Percentiles rank a stretch among this genome's conserved stretches.
phyloP scores from a whole-genome alignment of 305 asterid genomes.

The Caryopteris hybrid region DNA sequence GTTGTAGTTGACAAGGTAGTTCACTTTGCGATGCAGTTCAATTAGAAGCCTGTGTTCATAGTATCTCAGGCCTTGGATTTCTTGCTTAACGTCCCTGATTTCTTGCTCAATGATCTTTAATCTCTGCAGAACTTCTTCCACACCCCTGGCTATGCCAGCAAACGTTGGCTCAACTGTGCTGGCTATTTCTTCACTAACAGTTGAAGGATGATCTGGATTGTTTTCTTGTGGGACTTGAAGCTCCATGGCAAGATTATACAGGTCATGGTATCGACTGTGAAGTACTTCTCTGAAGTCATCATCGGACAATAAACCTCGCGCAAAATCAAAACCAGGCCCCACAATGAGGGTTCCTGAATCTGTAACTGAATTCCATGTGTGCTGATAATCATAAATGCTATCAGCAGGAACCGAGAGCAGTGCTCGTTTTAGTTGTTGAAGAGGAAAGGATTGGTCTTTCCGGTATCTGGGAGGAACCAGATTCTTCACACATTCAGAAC shows the following conservation, averaged over 20 bases:
- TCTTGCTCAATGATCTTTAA: constrained; percentile 87
- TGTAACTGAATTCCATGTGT: constrained; percentile 60
- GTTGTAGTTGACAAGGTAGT: constrained; percentile 72
- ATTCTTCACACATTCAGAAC: constrained; percentile 67
- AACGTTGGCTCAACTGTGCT: constrained; percentile 63
- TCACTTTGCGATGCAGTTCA: constrained; percentile 66
- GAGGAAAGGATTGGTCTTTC: constrained; percentile 45
- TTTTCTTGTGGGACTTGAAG: constrained; percentile 67
- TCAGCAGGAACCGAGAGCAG: constrained; percentile 86
- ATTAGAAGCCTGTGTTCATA: constrained; percentile 72
- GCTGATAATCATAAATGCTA: constrained; percentile 82
- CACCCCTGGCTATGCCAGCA: constrained; percentile 83
- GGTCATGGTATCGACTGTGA: constrained; percentile 70
- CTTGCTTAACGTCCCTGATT: constrained; percentile 78
- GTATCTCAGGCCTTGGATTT: constrained; percentile 83
- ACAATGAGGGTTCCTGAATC: constrained; percentile 57
- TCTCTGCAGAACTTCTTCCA: constrained; percentile 71
- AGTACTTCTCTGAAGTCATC: constrained; percentile 91
- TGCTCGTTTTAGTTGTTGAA: constrained; percentile 61
- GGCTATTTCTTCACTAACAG: constrained; percentile 38
- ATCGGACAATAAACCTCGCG: constrained; percentile 77
- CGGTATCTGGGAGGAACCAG: constrained; percentile 67
- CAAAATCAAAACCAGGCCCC: constrained; percentile 64
- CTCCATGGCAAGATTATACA: constrained; percentile 78
- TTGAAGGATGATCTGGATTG: constrained; percentile 27